Evolutionary conservation across 208 protist species (phyloP), one percentile per base, ranked within the genome.

Genomic region (Strigomonas oncopelti): DNA sequence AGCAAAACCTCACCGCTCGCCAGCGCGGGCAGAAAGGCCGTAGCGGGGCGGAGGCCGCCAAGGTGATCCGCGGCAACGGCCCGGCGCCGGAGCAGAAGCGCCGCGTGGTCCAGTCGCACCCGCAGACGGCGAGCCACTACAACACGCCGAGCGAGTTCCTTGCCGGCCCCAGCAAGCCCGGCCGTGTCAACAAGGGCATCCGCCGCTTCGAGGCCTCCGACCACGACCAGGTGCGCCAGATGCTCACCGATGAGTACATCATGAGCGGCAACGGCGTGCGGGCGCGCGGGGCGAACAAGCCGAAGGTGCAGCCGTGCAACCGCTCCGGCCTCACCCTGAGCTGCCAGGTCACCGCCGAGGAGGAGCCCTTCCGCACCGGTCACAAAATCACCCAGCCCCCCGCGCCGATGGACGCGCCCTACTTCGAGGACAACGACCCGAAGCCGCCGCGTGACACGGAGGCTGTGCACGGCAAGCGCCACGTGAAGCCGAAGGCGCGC

Each of bases 181-280:
- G 81, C 58, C 77, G 80, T 59, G 36, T 81, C 42, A 73, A 57
- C 53, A 76, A 67, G 25, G 86, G 88, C 48, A 74, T 90, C 46
- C 88, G 88, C 54, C 88, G 85, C 76, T 85, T 79, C 65, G 74
- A 82, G 13, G 67, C 75, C n/a, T 48, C 67, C 13, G 72, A 91
- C 61, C 63, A 69, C 24, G 83, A 83, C 60, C 77, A 58, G 1
- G 88, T 94, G 28, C 83, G 72, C 60, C 36, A 67, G 51, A 87
- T 90, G 65, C 78, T 94, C 28, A 89, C 81, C 20, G 88, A 94
- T 56, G 85, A 87, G 64, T 89, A 82, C 66, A 66, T 81, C 52
- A 88, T 85, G 75, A 46, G 61, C 34, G 69, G n/a, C 9, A 36
- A 56, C 48, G 14, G 29, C 38, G 66, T 71, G 52, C 67, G 74